Percentiles rank a stretch among this genome's conserved stretches.
Conservation (phyloP, 306 rosid genomes). For the Gillenia trifoliata region DNA sequence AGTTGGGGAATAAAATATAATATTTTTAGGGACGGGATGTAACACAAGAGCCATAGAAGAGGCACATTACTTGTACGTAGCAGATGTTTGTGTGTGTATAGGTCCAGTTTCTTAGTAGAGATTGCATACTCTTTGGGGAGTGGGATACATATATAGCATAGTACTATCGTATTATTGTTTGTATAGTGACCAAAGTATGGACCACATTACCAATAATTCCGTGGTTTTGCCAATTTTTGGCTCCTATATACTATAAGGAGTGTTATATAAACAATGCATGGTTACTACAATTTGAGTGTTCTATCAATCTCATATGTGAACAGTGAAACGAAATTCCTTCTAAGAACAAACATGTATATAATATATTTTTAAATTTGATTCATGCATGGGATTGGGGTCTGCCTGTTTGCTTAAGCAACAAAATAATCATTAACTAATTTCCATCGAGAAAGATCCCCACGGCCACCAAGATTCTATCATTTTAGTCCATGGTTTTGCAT, state of each 20-base stretch:
- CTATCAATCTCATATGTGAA: too few relatives aligned
- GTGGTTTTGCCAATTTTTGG: background rate
- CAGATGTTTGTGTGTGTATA: background rate
- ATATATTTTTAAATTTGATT: too few relatives aligned
- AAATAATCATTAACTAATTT: background rate
- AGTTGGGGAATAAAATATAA: too few relatives aligned
- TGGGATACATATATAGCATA: background rate
- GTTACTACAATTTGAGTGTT: too few relatives aligned
- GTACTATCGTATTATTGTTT: background rate
- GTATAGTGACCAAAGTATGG: background rate
- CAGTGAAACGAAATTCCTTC: too few relatives aligned
- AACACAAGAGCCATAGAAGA: background rate
- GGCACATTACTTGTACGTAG: background rate
- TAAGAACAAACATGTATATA: too few relatives aligned
- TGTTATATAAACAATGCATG: too few relatives aligned
- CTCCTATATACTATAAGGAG: background rate
- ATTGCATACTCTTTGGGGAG: background rate
- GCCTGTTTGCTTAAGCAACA: too few relatives aligned
- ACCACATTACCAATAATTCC: background rate
- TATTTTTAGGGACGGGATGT: too few relatives aligned
- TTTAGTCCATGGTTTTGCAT: constrained; percentile 10
- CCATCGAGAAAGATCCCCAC: constrained; percentile 4
- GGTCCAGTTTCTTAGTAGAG: too few relatives aligned
- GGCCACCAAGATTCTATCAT: background rate
- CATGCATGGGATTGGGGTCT: too few relatives aligned